Conservation (phyloP, 768 basidiomycete species). For the Mrakia hoshinonis region DNA sequence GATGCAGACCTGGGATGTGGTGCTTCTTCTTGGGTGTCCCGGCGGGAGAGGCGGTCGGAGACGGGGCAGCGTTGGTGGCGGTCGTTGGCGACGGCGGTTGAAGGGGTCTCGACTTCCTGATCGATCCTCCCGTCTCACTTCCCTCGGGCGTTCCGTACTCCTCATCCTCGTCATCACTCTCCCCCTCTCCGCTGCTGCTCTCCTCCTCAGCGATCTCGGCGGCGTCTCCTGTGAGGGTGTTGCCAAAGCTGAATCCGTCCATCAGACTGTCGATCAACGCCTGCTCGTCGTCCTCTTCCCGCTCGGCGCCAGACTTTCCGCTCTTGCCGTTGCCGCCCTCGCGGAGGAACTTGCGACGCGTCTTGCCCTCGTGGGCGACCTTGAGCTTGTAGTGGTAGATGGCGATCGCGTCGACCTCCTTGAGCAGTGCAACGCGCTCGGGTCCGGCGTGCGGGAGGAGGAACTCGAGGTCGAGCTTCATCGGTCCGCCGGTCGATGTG, state of each 20-base stretch:
- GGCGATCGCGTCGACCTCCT: constrained; percentile 80
- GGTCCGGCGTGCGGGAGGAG: constrained; percentile 72
- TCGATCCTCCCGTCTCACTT: constrained; percentile 47
- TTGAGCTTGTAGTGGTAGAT: constrained; percentile 92
- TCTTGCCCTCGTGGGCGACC: constrained; percentile 80
- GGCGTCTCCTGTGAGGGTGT: constrained; percentile 66
- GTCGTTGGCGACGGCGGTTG: not conserved
- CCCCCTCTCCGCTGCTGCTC: constrained; percentile 28
- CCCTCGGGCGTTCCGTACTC: constrained; percentile 41
- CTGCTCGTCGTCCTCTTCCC: constrained; percentile 64
- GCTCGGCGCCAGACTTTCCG: not conserved
- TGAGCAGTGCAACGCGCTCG: constrained; percentile 66
- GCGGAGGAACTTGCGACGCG: constrained; percentile 72
- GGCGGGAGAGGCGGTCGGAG: constrained; percentile 9
- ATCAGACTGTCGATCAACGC: constrained; percentile 73
- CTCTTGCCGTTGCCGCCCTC: constrained; percentile 31
- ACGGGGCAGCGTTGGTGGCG: not conserved
- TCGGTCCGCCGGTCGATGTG: constrained; percentile 12
- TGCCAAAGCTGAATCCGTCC: constrained; percentile 70
- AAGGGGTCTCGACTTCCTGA: not conserved
- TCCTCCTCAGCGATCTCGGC: constrained; percentile 70
- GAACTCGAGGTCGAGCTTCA: constrained; percentile 68
- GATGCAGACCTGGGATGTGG: not conserved
- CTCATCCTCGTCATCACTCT: constrained; percentile 36
- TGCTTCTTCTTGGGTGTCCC: constrained; percentile 24